A percentile compares a stretch with the other conserved stretches of the same genome.
These are phyloP conservation scores for Ophiorrhiza pumila DNA, from an alignment of 257 asterid species.

Conservation along the genomic window DNA sequence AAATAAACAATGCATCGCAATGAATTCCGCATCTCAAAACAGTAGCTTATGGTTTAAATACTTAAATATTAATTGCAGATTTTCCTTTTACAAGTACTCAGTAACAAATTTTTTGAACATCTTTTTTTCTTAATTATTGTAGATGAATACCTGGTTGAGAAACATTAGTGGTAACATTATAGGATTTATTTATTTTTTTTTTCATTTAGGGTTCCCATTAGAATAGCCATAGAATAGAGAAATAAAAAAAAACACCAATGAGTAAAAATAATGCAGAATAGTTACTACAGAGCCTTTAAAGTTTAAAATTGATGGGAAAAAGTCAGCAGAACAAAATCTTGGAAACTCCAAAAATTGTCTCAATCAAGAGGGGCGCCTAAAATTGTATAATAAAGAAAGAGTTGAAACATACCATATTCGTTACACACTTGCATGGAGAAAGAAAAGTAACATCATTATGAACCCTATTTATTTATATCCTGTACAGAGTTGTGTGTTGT, in stretches of 20 bases:
- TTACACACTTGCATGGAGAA: not conserved
- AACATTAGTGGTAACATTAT: too few species aligned
- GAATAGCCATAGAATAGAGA: not conserved
- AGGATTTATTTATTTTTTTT: too few species aligned
- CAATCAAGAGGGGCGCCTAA: not conserved
- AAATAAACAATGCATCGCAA: not conserved
- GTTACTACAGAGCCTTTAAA: not conserved
- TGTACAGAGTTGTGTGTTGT: not conserved
- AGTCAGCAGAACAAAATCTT: not conserved
- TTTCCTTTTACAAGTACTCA: too few species aligned
- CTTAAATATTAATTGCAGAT: too few species aligned
- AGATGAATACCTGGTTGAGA: too few species aligned
- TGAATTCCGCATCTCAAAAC: conserved; percentile 1
- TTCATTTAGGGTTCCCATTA: not conserved
- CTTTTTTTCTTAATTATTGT: too few species aligned
- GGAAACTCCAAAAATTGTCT: conserved; percentile 13
- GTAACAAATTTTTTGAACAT: too few species aligned
- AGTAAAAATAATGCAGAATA: not conserved
- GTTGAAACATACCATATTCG: conserved; percentile 4
- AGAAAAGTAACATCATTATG: conserved; percentile 11
- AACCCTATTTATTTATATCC: not conserved
- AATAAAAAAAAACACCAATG: not conserved
- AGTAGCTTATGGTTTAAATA: not conserved
- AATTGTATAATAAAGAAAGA: conserved; percentile 1
- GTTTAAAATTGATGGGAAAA: not conserved